Base-by-base conservation (phyloP, 305 asterid genomes). In the Fraxinus angustifolia region DNA sequence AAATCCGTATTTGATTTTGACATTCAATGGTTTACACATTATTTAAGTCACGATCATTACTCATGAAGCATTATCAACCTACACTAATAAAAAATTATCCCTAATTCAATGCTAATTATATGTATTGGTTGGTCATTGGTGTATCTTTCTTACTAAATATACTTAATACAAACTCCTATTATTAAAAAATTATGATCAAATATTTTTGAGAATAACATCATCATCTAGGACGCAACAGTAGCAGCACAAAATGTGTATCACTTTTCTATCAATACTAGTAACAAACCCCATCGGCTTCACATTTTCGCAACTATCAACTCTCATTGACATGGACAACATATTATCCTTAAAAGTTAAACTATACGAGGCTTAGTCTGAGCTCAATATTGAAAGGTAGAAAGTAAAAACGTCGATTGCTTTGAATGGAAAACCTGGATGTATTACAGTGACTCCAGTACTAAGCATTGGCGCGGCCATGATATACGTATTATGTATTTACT, bases 1-100 rank as follows among this genome's bases (percentile, higher is more conserved):
- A 62, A 48, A 62, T 53, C 73, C 73, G 73, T n/a, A 67, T 28
- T 67, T 28, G 73, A 67, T 67, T 28, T 67, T 67, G 73, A 30
- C 73, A 67, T 67, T 67, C 7, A 28, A 48, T 65, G n/a, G 73
- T 8, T 26, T 65, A 65, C 7, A 60, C 71, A 60, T 65, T 8
- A 26, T 65, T 65, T 65, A n/a, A 36, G 17, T 26, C 73, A 28
- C 10, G 26, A 10, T 67, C 17, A 28, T 67, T 26, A 67, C 36
- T 10, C 36, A 67, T 67, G 73, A 26, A 14, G 38, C 74, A 26
- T 30, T 68, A 68, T 68, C 34, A 68, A 67, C 73, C 73, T 67
- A 67, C 0, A 23, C 17, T 67, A 26, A 67, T 36, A 12, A 28
- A 67, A 67, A 65, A 26, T 5, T 65, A 10, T 12, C 73, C 36